Base-by-base conservation (phyloP, 306 rosid species). In the Vigna unguiculata region DNA sequence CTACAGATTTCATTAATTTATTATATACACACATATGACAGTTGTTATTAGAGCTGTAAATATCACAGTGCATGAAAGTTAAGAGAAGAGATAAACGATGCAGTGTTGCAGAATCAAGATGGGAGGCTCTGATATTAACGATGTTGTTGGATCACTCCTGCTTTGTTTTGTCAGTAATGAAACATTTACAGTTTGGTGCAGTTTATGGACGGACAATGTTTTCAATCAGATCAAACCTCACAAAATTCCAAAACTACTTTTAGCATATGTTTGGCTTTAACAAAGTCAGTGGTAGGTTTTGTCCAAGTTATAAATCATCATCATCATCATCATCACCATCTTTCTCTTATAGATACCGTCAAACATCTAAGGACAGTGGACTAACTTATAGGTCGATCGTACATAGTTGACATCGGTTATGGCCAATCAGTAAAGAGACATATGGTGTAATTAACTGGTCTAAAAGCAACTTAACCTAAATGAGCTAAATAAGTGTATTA, bases 161-260 rank as follows among this genome's bases (percentile, higher is more conserved):
- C 36, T 52, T 34, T 28, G 32, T 32, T 52, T 19, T 53, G 34
- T 32, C 20, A 34, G 7, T 51, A 71, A 12, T 53, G 15, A 43
- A 38, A 20, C 36, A 34, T 1, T 14, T 13, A 30, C 8, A 32
- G 40, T 46, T 47, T 3, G n/a, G 40, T 12, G 59, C 61, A 32
- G 61, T 24, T 30, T 74, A 41, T 41, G 32, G 74, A 30, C 21
- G 55, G 71, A 19, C 82, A 54, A 22, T 36, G 17, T 60, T 48
- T 17, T 77, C 52, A 57, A 28, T 12, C 62, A 41, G 14, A 41
- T 43, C 5, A 57, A 24, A 22, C 36, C 34, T 57, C 34, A 65
- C 12, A 64, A 51, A 36, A 43, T 12, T 12, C 6, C 12, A 36
- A 14, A 12, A 16, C 7, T 32, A 22, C 77, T 13, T 48, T 71